Percentiles rank a stretch among this genome's conserved stretches.
phyloP scores from a whole-genome alignment of 1,139 yeast species.

The Debaryomyces sp. region DNA sequence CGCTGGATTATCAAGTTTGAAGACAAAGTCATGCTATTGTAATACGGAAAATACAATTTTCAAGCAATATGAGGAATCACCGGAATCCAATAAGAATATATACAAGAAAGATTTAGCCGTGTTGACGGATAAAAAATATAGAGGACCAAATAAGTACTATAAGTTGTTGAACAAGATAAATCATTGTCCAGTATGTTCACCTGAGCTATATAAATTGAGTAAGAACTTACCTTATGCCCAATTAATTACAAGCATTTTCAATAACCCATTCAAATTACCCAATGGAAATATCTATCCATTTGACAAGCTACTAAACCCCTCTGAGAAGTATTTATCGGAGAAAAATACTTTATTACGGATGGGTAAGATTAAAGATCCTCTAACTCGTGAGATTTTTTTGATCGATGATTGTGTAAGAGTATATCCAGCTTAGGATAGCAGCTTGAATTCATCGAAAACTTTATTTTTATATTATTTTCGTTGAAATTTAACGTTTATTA shows the following conservation, averaged over 20 bases:
- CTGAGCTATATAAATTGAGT: slow-evolving; percentile 63
- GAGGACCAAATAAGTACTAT: slow-evolving; percentile 49
- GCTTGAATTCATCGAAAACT: neutral
- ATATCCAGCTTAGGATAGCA: slow-evolving; percentile 60
- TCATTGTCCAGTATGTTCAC: slow-evolving; percentile 82
- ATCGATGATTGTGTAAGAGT: slow-evolving; percentile 62
- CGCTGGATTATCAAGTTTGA: slow-evolving; percentile 76
- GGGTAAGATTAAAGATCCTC: slow-evolving; percentile 66
- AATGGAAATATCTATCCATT: slow-evolving; percentile 80
- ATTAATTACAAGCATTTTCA: slow-evolving; percentile 70
- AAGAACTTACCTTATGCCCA: slow-evolving; percentile 73
- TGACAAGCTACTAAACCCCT: slow-evolving; percentile 50
- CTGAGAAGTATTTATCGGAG: slow-evolving; percentile 32
- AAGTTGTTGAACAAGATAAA: slow-evolving; percentile 40
- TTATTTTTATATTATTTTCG: neutral
- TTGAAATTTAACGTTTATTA: neutral
- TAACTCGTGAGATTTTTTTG: slow-evolving; percentile 59
- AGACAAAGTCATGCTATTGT: slow-evolving; percentile 70
- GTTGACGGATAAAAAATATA: slow-evolving; percentile 28
- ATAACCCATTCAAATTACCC: slow-evolving; percentile 81
- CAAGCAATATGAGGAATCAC: slow-evolving; percentile 16
- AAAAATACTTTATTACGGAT: slow-evolving; percentile 32
- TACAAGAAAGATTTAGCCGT: slow-evolving; percentile 15
- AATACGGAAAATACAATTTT: slow-evolving; percentile 44
- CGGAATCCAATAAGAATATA: slow-evolving; percentile 6